Base-by-base conservation (phyloP, 192 early-diverging fungal species). In the Coemansia sp. region DNA sequence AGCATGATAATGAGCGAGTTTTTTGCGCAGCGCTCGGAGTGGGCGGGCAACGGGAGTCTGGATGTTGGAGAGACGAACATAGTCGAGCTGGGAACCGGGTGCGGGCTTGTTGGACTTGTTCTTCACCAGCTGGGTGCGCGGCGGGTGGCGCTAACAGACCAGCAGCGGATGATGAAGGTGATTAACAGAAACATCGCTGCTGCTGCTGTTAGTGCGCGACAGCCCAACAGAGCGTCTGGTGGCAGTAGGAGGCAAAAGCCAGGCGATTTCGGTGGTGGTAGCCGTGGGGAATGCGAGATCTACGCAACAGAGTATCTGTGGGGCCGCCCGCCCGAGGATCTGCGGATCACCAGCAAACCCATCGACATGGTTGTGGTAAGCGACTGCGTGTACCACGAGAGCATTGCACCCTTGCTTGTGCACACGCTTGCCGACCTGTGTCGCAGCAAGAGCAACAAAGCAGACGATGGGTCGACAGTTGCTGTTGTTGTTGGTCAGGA, bases 381-480 rank as follows among this genome's bases (percentile, higher is more conserved):
- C 64, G 81, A 83, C 53, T 83, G 81, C 23, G 76, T 78, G 42
- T 83, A 79, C 26, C 72, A 78, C 45, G 81, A 83, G 63, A 48
- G 50, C 16, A 70, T 83, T 2, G 81, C 57, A 26, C 63, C 72
- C 18, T 18, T 83, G 65, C 76, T 83, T 4, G 71, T 71, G 2
- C 21, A 40, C 0, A 62, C 76, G 13, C 70, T 83, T 57, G 62
- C 32, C 4, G 69, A 71, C 13, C 64, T 75, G 16, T 75, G 72
- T 32, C 53, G 48, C 18, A 66, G 72, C 7, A 64, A 72, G 38
- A 43, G 48, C 18, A 66, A 67, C 7, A 64, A 72, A 44, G 37
- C 42, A 3, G 69, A 60, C 5, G 76, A 62, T 11, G 47, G 16
- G 7, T 57, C 19, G 4, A 56, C 45, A 13, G 76, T 79, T 11